A percentile compares a stretch with the other conserved stretches of the same genome.
Evolutionary conservation across 306 rosid species (phyloP).

Genomic region (Cucumis hystrix): DNA sequence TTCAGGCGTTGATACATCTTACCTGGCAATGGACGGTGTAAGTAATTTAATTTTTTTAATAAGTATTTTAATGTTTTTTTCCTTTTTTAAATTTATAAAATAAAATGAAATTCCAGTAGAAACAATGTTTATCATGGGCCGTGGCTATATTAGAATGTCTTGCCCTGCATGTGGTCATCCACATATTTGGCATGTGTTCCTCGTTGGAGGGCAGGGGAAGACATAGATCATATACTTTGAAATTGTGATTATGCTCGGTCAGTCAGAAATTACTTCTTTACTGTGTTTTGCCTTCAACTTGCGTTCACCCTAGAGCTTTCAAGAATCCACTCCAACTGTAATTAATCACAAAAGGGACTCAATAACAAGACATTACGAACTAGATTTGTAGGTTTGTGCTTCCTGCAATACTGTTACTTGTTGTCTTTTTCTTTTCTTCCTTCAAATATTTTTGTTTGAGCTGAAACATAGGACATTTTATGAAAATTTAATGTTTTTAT

Average conservation of each 20-base stretch:
- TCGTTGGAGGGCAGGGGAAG: background rate
- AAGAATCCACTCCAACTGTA: background rate
- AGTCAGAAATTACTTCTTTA: background rate
- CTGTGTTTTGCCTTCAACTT: background rate
- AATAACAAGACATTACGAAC: background rate
- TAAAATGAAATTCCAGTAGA: background rate
- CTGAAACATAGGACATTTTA: background rate
- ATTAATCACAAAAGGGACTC: background rate
- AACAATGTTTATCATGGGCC: background rate
- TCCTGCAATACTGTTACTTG: background rate
- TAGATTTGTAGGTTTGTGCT: background rate
- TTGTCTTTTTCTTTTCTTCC: background rate
- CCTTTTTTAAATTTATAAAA: too few relatives aligned
- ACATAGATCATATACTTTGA: background rate
- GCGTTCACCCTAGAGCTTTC: background rate
- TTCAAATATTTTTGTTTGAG: background rate
- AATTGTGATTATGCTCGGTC: background rate
- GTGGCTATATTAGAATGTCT: background rate
- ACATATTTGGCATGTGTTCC: background rate
- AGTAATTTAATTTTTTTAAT: conserved; percentile 20
- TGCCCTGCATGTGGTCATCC: background rate
- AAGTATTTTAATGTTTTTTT: too few relatives aligned
- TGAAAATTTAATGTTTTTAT: background rate
- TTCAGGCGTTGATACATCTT: conserved; percentile 86
- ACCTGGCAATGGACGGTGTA: conserved; percentile 81